These are phyloP conservation scores for Chlorella vulgaris DNA, from an alignment of 139 green algal species.

Conservation along the genomic window DNA sequence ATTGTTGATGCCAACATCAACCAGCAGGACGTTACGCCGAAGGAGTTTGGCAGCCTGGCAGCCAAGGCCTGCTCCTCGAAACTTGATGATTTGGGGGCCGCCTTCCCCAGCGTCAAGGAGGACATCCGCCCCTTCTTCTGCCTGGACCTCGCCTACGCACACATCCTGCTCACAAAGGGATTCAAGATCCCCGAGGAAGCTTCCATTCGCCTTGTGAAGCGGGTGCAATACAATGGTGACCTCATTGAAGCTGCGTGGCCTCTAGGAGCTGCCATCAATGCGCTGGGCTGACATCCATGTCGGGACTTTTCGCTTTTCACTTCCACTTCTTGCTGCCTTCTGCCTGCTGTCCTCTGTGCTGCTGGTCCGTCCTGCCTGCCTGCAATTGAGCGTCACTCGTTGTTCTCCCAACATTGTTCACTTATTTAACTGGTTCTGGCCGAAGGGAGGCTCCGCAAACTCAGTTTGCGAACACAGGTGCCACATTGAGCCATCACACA, in stretches of 20 bases:
- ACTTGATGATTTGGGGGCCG: conserved; percentile 3
- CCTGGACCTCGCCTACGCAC: conserved; percentile 89
- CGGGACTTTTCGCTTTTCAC: neutral
- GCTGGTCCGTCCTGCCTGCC: no score
- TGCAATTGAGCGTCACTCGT: no score
- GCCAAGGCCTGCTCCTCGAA: conserved; percentile 52
- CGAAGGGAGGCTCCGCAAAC: no score
- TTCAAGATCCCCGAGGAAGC: conserved; percentile 68
- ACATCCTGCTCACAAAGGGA: conserved; percentile 86
- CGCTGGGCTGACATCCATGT: conserved; percentile 49
- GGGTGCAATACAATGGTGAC: conserved; percentile 83
- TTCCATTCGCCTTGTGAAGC: conserved; percentile 14
- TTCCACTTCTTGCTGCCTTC: no score
- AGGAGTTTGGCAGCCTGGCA: conserved; percentile 54
- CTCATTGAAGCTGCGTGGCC: conserved; percentile 92
- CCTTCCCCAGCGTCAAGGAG: conserved; percentile 43
- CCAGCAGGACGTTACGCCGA: conserved; percentile 39
- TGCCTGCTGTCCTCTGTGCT: no score
- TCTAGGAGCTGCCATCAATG: conserved; percentile 87
- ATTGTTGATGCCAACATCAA: conserved; percentile 47
- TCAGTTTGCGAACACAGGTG: no score
- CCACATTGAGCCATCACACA: no score
- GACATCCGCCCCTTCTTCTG: conserved; percentile 87
- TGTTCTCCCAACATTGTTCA: no score
- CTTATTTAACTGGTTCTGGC: no score